Evolutionary conservation across 1,284 basidiomycete species (phyloP), one percentile per base, ranked within the genome.

Genomic region (Ganoderma multipileum): DNA sequence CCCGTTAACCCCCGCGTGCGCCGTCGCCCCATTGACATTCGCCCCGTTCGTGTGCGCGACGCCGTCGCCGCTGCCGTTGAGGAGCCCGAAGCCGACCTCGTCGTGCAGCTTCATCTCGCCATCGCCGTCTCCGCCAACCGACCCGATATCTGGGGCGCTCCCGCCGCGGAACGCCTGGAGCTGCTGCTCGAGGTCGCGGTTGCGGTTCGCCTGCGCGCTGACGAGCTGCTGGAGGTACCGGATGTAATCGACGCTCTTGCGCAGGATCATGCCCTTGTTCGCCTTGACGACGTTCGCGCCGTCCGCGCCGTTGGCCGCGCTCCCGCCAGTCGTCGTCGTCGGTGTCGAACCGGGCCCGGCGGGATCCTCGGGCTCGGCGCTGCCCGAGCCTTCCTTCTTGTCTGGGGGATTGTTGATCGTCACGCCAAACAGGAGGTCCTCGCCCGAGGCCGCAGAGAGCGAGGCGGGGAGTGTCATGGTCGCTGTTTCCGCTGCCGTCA

Each of bases 201-300:
- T 94, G 5, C 93, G 84, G 61, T 86, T 87, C 6, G 91, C 89
- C 76, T 95, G 94, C 0, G 89, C 89, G 11, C 87, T 87, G 14
- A 95, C 92, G 66, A 95, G 88, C 74, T 95, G 93, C 76, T 95
- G 94, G 5, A 95, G 86, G 78, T 95, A 95, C 68, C 91, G 83
- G 67, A 96, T 96, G 76, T 96, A 96, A 76, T 95, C 94, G 39
- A 96, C 95, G 68, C 91, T 93, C 87, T 95, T 95, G 73, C 92
- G 81, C 50, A 96, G 80, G 64, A 96, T 95, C 88, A 95, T 93
- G 50, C 94, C 94, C 84, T 96, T 96, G 81, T 96, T 96, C 55
- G 94, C 94, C 78, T 95, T 95, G 61, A 93, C 83, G 6, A 78
- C 81, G n/a, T 73, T 76, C 23, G 28, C 28, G 28, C 65, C 72